Base-by-base conservation (phyloP, 208 protist species). In the Tetramitus jugosus region DNA sequence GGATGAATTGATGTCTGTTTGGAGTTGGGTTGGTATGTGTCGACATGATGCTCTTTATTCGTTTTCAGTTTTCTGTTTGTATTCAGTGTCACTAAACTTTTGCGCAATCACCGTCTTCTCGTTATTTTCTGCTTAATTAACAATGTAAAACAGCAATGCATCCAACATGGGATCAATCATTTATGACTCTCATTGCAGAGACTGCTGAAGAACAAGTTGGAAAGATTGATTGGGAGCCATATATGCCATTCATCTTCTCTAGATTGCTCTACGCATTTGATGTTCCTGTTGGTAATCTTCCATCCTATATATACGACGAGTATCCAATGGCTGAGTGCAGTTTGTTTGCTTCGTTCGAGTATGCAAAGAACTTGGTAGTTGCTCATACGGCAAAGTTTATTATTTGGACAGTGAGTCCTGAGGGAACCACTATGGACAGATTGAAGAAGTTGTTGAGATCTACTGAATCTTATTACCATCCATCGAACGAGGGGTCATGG, bases 401-500 rank as follows among this genome's bases (percentile, higher is more conserved):
- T 7, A 31, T 74, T 53, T 74, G 67, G 67, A 53, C 53, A n/a
- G 53, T 74, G 33, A 39, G n/a, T 20, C 20, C 35, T 6, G 39
- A 53, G 1, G 23, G 4, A 3, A 45, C 10, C 26, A 52, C 40
- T 4, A 29, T 74, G 0, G 17, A 33, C 23, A 23, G 23, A 53
- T 52, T 74, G 6, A 74, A 77, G 33, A 53, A 77, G 23, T 37
- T 77, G 8, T 40, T 77, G 6, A 46, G 52, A 52, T 56, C 42
- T 26, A 40, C 61, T 39, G 26, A 13, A 20, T 42, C 20, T 26
- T 77, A 42, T 53, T 77, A 39, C 23, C 74, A 77, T 4, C 74
- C 74, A 40, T 61, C 46, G 7, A 77, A 77, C 7, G 74, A 69
- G 56, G 74, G 74, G 13, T 6, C 10, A 23, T 77, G 74, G 74